Percentiles rank a stretch among this genome's conserved stretches.
phyloP scores from a whole-genome alignment of 805 yeast species.

The Candida arabinofermentans region DNA sequence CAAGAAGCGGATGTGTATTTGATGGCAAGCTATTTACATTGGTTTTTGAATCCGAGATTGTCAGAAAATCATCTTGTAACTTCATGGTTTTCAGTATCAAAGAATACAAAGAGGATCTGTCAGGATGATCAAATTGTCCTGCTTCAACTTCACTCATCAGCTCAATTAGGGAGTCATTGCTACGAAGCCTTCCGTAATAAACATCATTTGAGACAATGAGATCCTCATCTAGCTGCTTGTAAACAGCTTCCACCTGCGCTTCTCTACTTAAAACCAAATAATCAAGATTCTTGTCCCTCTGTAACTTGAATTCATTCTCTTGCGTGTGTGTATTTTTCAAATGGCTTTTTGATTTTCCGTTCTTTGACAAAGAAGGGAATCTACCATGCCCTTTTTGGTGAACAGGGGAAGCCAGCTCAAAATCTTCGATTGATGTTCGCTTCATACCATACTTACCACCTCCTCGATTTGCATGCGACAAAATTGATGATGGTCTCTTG shows the following conservation, averaged over 20 bases:
- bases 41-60: conserved; percentile 2
- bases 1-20: neutral
- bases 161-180: conserved; percentile 18
- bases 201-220: conserved; percentile 14
- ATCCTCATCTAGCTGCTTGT: conserved; percentile 8
- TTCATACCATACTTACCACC: conserved; percentile 7
- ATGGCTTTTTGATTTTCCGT: neutral
- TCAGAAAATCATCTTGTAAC: conserved; percentile 8
- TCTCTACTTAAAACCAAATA: conserved; percentile 12
- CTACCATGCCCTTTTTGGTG: neutral
- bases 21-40: neutral
- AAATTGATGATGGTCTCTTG: conserved; percentile 6
- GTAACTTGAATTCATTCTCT: neutral
- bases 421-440: conserved; percentile 12
- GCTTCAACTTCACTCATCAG: conserved; percentile 21
- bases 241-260: conserved; percentile 10
- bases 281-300: conserved; percentile 5
- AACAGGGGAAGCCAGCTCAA: conserved; percentile 11
- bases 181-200: conserved; percentile 17
- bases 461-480: neutral
- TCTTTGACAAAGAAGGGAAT: neutral
- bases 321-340: neutral
- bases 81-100: conserved; percentile 12
- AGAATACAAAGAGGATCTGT: conserved; percentile 15
- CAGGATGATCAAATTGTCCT: conserved; percentile 15